A percentile compares a stretch with the other conserved stretches of the same genome.
Conservation (phyloP, 257 asterid genomes). For the Solanum paucissectum region DNA sequence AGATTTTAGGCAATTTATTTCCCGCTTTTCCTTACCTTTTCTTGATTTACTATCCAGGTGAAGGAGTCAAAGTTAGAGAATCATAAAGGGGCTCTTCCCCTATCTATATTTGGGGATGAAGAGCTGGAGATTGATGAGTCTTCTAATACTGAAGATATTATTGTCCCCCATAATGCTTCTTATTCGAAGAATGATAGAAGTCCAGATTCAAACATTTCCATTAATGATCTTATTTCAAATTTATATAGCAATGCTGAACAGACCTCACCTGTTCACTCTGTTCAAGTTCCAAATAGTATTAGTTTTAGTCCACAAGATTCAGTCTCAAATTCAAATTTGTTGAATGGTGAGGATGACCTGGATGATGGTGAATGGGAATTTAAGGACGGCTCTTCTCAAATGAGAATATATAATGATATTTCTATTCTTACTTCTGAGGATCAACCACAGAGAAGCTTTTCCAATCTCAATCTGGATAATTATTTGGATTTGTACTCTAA, state of each 20-base stretch:
- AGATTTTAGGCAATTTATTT: not conserved
- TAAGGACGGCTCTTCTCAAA: conserved; percentile 39
- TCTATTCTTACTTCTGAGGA: conserved; percentile 23
- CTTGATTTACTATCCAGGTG: conserved; percentile 31
- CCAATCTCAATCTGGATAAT: conserved; percentile 33
- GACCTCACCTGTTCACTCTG: conserved; percentile 17
- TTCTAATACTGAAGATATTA: conserved; percentile 30
- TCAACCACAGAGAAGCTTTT: conserved; percentile 17
- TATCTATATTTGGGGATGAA: conserved; percentile 58
- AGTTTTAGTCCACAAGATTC: conserved; percentile 18
- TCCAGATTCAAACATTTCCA: conserved; percentile 23
- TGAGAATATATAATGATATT: conserved; percentile 10
- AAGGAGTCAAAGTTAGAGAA: conserved; percentile 21
- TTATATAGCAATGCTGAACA: conserved; percentile 53
- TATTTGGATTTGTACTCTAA: conserved; percentile 48
- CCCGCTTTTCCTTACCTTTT: not conserved
- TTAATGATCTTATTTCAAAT: conserved; percentile 51
- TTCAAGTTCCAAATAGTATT: conserved; percentile 15
- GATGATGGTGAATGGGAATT: conserved; percentile 47
- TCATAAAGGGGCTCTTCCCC: conserved; percentile 41
- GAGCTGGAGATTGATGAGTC: conserved; percentile 40
- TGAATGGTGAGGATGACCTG: conserved; percentile 25
- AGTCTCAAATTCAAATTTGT: conserved; percentile 16
- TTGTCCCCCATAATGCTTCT: conserved; percentile 23
- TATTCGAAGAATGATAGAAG: conserved; percentile 25